Base-by-base conservation (phyloP, 2,329 filamentous ascomycete species). In the Epichloe typhina region DNA sequence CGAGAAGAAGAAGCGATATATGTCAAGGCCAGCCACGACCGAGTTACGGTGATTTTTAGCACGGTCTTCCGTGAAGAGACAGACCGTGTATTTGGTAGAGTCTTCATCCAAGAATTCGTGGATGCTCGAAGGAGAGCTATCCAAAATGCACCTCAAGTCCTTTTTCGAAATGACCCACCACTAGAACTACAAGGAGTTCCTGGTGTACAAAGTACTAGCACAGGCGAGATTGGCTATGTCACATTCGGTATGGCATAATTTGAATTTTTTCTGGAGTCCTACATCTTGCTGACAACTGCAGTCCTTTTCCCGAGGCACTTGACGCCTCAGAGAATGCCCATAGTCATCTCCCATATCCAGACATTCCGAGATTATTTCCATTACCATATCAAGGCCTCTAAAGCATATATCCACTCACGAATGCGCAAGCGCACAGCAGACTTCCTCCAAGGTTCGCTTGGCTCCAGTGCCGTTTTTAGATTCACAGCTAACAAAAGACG, bases 341-440 rank as follows among this genome's bases (percentile, higher is more conserved):
- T 96, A 58, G 90, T 94, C 66, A 98, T 99, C 60, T 96, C 90
- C 47, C 94, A 98, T 68, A 97, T 99, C 62, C 94, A 99, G 72
- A 99, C 93, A 13, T 98, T 98, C 86, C 87, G 93, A 58, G 93
- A 98, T 66, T 98, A 98, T 71, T 98, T 99, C 77, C 93, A 99
- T 70, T 99, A 99, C 69, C 93, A 98, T 70, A 98, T 98, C 72
- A 98, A 98, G 73, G 94, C 93, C 33, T 96, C 90, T 55, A 98
- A 98, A 76, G 93, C 94, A 49, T 98, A 96, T 64, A 98, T 98
- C 58, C 93, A 98, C 76, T 94, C 90, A 36, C 82, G 94, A 63
- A 98, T 98, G 93, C 84, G 93, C 66, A 88, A 91, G 74, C 82
- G 93, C 67, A 98, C 94, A 9, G 93, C 93, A 47, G 94, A 98